Evolutionary conservation across 345 rosid genomes (phyloP).

Genomic region (Balakata baccata): DNA sequence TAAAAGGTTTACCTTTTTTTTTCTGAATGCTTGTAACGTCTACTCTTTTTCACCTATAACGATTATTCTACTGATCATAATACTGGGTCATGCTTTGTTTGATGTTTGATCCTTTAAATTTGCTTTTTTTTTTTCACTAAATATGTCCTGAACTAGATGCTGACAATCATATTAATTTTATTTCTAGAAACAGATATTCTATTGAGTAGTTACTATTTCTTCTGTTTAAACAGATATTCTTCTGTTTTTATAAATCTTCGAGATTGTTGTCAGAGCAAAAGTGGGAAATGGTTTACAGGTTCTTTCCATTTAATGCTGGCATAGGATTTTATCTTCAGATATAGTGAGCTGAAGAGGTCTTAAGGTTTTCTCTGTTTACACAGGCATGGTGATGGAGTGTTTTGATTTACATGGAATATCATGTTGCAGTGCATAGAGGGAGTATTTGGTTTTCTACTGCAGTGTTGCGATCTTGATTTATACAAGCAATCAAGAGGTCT

Average conservation of each 20-base stretch:
- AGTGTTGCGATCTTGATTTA: conserved; percentile 79
- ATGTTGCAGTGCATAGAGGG: conserved; percentile 92
- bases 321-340: conserved; percentile 3
- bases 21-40: neutral
- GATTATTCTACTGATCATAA: neutral
- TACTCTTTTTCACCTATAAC: neutral
- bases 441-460: conserved; percentile 56
- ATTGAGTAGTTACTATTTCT: too few species aligned
- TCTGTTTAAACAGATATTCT: too few species aligned
- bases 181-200: conserved; percentile 10
- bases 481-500: conserved; percentile 75
- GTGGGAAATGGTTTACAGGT: conserved; percentile 67
- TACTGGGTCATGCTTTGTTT: neutral
- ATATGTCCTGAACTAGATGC: neutral
- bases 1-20: neutral
- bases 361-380: conserved; percentile 14
- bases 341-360: conserved; percentile 7
- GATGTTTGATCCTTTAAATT: neutral
- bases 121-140: neutral
- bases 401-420: conserved; percentile 56
- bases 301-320: neutral
- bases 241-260: conserved; percentile 1
- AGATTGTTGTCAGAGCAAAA: conserved; percentile 12
- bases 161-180: neutral
- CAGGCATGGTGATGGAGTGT: conserved; percentile 90